These are phyloP conservation scores for Crithidia fasciculata DNA, from an alignment of 208 protist species.

Conservation along the genomic window DNA sequence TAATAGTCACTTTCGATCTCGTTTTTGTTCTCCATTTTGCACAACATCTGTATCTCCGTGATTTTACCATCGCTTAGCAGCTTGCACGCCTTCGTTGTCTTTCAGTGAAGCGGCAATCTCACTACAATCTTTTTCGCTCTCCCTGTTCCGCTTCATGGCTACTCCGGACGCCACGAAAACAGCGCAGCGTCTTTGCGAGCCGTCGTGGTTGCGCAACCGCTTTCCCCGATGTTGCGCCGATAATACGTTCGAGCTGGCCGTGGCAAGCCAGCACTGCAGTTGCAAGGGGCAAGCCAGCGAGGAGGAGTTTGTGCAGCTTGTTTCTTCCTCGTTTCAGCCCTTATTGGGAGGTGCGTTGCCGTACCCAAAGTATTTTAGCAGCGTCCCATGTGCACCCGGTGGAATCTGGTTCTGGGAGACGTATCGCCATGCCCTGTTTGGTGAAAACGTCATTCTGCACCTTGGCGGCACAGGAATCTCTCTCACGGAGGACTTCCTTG, in stretches of 20 bases:
- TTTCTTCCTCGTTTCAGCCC: conserved; percentile 57
- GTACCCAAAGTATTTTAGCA: neutral
- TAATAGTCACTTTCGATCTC: no score
- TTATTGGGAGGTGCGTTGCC: conserved; percentile 41
- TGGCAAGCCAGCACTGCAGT: conserved; percentile 14
- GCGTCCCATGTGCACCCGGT: conserved; percentile 30
- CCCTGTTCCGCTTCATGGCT: neutral
- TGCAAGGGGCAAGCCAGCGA: conserved; percentile 23
- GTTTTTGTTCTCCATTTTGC: no score
- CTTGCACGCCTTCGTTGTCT: no score
- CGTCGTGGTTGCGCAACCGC: conserved; percentile 20
- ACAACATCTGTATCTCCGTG: no score
- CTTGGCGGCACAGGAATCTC: conserved; percentile 60
- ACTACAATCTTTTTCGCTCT: neutral
- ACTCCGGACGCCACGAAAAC: neutral
- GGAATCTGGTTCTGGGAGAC: conserved; percentile 81
- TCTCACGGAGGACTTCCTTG: conserved; percentile 63
- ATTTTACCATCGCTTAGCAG: no score
- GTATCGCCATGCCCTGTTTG: conserved; percentile 66
- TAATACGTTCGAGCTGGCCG: conserved; percentile 3
- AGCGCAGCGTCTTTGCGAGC: conserved; percentile 22
- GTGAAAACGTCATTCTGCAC: conserved; percentile 58
- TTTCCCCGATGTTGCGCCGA: neutral
- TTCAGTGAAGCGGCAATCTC: no score
- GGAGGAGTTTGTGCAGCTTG: conserved; percentile 36